Conservation (phyloP, 2,329 filamentous ascomycete species). For the Cercospora zeae-maydis region DNA sequence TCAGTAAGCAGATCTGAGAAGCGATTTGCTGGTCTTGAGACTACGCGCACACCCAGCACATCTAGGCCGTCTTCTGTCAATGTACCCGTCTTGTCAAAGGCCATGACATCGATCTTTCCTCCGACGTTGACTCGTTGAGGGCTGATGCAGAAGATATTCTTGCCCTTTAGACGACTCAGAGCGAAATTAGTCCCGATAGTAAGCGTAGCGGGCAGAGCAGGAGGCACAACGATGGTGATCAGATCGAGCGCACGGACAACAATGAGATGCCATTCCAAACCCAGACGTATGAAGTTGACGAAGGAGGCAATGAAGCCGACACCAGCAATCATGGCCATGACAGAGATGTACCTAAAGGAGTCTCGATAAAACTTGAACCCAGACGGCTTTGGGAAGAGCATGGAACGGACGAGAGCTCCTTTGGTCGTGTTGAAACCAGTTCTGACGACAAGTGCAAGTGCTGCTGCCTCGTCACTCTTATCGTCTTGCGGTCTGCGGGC, state of each 20-base stretch:
- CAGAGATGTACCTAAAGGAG: conserved; percentile 94
- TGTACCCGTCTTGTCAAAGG: conserved; percentile 99
- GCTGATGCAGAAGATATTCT: conserved; percentile 95
- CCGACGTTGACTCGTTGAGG: conserved; percentile 95
- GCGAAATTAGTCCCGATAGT: conserved; percentile 98
- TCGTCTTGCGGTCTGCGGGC: conserved; percentile 84
- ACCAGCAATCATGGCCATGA: conserved; percentile 84
- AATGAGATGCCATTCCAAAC: conserved; percentile 82
- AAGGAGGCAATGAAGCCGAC: conserved; percentile 89
- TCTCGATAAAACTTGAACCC: conserved; percentile 98
- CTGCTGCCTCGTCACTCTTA: conserved; percentile 81
- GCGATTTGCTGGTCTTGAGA: conserved; percentile 58
- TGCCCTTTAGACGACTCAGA: conserved; percentile 75
- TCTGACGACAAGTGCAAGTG: conserved; percentile 83
- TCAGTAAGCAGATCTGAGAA: conserved; percentile 76
- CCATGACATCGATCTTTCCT: conserved; percentile 92
- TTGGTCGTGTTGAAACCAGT: conserved; percentile 98
- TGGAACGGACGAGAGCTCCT: conserved; percentile 88
- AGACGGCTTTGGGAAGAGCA: conserved; percentile 97
- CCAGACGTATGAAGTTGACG: conserved; percentile 84
- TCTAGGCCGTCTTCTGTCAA: conserved; percentile 94
- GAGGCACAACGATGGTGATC: conserved; percentile 96
- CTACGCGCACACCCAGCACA: conserved; percentile 81
- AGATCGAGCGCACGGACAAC: conserved; percentile 88
- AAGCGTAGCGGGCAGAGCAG: conserved; percentile 86